phyloP scores from a whole-genome alignment of 257 asterid genomes.

The Anisodus tanguticus region DNA sequence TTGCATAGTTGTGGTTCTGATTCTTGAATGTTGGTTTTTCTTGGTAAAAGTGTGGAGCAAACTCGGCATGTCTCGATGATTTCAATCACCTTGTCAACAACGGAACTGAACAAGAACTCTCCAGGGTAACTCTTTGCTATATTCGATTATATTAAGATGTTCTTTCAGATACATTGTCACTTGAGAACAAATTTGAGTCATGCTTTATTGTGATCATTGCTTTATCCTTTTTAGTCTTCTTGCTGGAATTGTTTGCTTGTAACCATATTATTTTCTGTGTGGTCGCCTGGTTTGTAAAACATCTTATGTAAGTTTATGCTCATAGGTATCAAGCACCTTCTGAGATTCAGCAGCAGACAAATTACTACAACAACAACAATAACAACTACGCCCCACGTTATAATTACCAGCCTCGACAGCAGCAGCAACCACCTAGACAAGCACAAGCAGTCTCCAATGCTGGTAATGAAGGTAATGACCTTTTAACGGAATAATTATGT shows the following conservation, averaged over 20 bases:
- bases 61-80: conserved; percentile 97
- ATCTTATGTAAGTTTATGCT: conserved; percentile 22
- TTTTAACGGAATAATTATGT: background rate
- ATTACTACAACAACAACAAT: conserved; percentile 10
- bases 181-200: background rate
- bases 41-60: conserved; percentile 82
- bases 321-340: conserved; percentile 86
- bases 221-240: background rate
- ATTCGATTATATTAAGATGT: background rate
- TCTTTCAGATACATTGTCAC: background rate
- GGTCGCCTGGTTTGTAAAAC: conserved; percentile 6
- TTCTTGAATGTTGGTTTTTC: conserved; percentile 20
- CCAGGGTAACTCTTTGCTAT: conserved; percentile 63
- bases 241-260: background rate
- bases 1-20: conserved; percentile 9
- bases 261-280: background rate
- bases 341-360: conserved; percentile 59
- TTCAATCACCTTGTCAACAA: conserved; percentile 76
- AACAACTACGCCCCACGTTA: conserved; percentile 44
- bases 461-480: conserved; percentile 63
- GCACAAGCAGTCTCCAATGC: conserved; percentile 53
- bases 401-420: conserved; percentile 56
- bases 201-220: background rate
- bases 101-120: conserved; percentile 86
- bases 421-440: conserved; percentile 65